Evolutionary conservation across 306 rosid genomes (phyloP), one percentile per base, ranked within the genome.

Genomic region (Spatholobus suberectus): DNA sequence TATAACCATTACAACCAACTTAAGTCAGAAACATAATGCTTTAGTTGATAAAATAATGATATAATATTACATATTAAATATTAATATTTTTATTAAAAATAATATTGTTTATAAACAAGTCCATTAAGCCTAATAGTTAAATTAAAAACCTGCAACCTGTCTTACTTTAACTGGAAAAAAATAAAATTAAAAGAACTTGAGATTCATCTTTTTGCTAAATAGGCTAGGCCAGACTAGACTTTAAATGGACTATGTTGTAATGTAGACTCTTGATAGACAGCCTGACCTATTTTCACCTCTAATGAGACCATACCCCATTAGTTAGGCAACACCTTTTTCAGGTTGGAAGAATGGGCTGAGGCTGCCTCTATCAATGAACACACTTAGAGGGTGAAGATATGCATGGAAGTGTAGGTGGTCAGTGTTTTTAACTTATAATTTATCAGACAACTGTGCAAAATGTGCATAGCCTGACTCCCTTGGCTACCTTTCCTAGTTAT

Each of bases 321-420:
- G 49, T 21, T 67, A 17, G 7, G 15, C 32, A 6, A 51, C 10
- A 51, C 57, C 57, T n/a, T 17, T 51, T 51, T 46, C 52, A 47
- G 20, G 38, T 62, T 23, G 55, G 32, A 43, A 51, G 10, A 40
- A 9, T 37, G 44, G 68, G 13, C 26, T 38, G 55, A 24, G 70
- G 18, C 44, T 79, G 70, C 70, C 43, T 23, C 34, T 41, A 55
- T 70, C 29, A 77, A 17, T 63, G 47, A 62, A 29, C 59, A 15
- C 44, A 40, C 44, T 52, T 51, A 73, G 26, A 46, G 14, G 15
- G 20, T 20, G 66, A 27, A 55, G 15, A 69, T 18, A 38, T 40
- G 47, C 24, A 57, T 38, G 83, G 14, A 37, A 70, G 46, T 27
- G 23, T 40, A 4, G 40, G 26, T 41, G 58, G 6, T 70, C 47